Evolutionary conservation across 371 early-diverging fungal species (phyloP), one percentile per base, ranked within the genome.

Genomic region (Mucor sp.): DNA sequence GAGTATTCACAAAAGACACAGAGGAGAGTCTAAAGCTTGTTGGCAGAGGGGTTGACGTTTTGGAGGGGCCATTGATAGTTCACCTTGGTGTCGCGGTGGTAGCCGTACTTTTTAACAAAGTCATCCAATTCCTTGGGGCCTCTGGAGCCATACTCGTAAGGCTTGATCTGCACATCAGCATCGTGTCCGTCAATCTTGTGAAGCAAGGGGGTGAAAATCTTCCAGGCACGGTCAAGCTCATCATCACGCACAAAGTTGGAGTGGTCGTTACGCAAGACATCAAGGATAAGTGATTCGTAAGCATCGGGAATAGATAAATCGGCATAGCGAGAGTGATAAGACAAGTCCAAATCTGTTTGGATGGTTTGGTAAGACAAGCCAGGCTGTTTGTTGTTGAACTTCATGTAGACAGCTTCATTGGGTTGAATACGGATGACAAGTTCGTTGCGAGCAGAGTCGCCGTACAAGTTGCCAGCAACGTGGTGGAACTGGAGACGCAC

Each of bases 231-330:
- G 56, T 95, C 94, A 25, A 98, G 78, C 81, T 98, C 99, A 75
- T 98, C 99, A 74, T 93, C 91, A 39, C 99, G 90, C 32, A 98
- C 97, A 90, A 98, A 98, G 86, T 98, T 97, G 64, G 94, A 89
- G 72, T 95, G 95, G 68, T 99, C 98, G 17, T 93, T 94, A 35
- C 90, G 87, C 37, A 99, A 74, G 2, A 91, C 91, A 70, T 98
- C 99, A 28, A 98, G 79, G 61, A 99, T 91, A 28, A 99, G 82
- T 6, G 94, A 87, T 69, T 96, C 98, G 78, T 99, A 99, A 9
- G 99, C 98, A 70, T 99, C 99, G 23, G 99, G 99, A 65, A 99
- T 97, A 67, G 87, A 85, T 50, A 89, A 68, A 58, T 94, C 91
- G 21, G 85, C 83, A 84, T 94, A 98, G 50, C 97, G 90, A 47